Base-by-base conservation (phyloP, 345 rosid species). In the Hypericum androsaemum region DNA sequence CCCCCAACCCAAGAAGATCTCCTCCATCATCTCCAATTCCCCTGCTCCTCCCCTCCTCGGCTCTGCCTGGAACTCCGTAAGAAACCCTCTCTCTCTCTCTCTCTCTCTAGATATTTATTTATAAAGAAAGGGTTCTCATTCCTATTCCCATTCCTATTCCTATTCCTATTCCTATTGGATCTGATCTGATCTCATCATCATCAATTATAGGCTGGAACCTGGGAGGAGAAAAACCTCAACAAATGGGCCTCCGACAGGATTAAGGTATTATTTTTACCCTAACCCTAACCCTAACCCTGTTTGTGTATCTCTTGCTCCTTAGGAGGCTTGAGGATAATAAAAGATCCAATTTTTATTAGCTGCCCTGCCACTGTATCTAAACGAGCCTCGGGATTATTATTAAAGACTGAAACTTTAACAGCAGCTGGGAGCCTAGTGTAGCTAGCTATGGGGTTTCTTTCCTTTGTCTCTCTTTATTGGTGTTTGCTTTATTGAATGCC, bases 191-290 rank as follows among this genome's bases (percentile, higher is more conserved):
- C 4, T 22, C 2, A 22, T 1, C 4, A 22, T 22, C 32, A 22
- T 22, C 32, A 22, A 22, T 22, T 47, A 7, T 53, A 90, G 98
- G 98, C 96, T 28, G 98, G 96, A 38, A 90, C 98, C 50, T 90
- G 98, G 98, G 98, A 90, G 71, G 96, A 90, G 65, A 90, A 87
- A 54, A 82, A 55, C 65, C 84, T 90, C 53, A 87, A 81, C n/a
- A 75, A 72, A 48, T 87, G 96, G 98, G 95, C 98, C 28, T 69
- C 60, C 37, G 74, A 80, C 0, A 77, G 97, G 70, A 73, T 89
- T 46, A 80, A 80, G 95, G 97, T 83, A 44, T 50, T 60, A 62
- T 36, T 11, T 28, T 54, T 32, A 49, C 36, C 44, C 42, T 5
- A 17, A 17, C 17, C 12, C 58, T n/a, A n/a, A n/a, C n/a, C n/a